Conservation (phyloP, 177 flowering plant species). For the Vitis hybrid region DNA sequence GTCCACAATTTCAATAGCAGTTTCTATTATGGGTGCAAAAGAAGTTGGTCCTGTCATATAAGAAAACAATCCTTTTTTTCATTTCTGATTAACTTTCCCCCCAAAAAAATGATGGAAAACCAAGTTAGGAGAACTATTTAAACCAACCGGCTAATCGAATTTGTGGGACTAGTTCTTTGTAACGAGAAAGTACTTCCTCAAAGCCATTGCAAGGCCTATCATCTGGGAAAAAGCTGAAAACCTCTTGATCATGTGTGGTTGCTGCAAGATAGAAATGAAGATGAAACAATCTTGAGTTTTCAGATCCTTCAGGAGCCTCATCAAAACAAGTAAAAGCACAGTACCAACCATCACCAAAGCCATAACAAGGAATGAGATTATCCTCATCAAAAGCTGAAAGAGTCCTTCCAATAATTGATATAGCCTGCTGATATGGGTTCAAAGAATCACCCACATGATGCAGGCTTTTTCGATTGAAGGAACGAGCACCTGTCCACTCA, state of each 20-base stretch:
- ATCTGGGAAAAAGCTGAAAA: slow-evolving; percentile 32
- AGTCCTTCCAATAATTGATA: slow-evolving; percentile 31
- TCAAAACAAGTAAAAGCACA: not conserved
- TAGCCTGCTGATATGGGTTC: slow-evolving; percentile 34
- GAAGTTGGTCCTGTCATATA: slow-evolving; percentile 34
- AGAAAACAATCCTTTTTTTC: not conserved
- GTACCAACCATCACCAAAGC: slow-evolving; percentile 32
- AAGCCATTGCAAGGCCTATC: slow-evolving; percentile 27
- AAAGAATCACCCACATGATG: slow-evolving; percentile 19
- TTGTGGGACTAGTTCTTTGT: slow-evolving; percentile 30
- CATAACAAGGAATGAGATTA: slow-evolving; percentile 31
- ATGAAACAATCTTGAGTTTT: not conserved
- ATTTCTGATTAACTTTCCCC: too few species aligned
- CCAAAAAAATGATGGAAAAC: not conserved
- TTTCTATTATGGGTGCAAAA: slow-evolving; percentile 36
- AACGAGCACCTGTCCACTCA: slow-evolving; percentile 28
- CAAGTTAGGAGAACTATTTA: not conserved
- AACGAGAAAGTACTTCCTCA: slow-evolving; percentile 31
- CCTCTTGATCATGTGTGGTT: slow-evolving; percentile 31
- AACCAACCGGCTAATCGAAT: slow-evolving; percentile 24
- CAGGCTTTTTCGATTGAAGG: slow-evolving; percentile 19
- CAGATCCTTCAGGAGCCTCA: not conserved
- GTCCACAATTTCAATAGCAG: slow-evolving; percentile 32
- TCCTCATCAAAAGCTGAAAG: slow-evolving; percentile 29
- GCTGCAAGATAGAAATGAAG: slow-evolving; percentile 16